Conservation (phyloP, 768 basidiomycete species). For the Leucosporidium yakuticum region DNA sequence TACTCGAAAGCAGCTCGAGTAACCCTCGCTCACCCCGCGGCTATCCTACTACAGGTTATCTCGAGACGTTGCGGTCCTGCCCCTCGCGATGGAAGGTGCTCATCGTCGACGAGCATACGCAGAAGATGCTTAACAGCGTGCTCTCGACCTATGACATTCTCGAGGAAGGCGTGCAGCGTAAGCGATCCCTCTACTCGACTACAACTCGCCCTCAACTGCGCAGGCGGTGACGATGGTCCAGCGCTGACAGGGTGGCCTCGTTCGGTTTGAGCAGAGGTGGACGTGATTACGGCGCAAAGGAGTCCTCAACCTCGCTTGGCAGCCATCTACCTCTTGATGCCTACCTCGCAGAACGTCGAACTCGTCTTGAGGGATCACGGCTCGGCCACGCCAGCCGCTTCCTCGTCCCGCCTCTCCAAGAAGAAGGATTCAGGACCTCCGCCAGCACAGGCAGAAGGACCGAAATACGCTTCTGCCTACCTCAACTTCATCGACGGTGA, state of each 20-base stretch:
- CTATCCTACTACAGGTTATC: conserved; percentile 56
- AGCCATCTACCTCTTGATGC: conserved; percentile 89
- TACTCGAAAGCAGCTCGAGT: too few relatives aligned
- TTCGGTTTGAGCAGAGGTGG: conserved; percentile 61
- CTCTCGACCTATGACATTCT: conserved; percentile 90
- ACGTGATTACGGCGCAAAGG: conserved; percentile 75
- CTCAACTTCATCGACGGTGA: conserved; percentile 88
- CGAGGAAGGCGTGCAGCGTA: conserved; percentile 92
- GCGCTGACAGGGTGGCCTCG: not conserved
- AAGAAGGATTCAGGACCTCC: conserved; percentile 11
- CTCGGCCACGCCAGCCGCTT: conserved; percentile 2
- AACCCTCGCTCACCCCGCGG: too few relatives aligned
- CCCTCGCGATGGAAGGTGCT: conserved; percentile 88
- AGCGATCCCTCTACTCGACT: conserved; percentile 42
- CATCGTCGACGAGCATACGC: conserved; percentile 88
- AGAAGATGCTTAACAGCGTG: conserved; percentile 72
- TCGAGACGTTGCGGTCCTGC: conserved; percentile 79
- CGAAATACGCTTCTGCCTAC: conserved; percentile 76
- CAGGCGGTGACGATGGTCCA: not conserved
- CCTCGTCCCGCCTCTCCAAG: conserved; percentile 6
- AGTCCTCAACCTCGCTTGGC: conserved; percentile 79
- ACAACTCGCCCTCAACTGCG: not conserved
- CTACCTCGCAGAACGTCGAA: conserved; percentile 88
- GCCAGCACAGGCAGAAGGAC: conserved; percentile 37
- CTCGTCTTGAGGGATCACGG: conserved; percentile 81